phyloP scores from a whole-genome alignment of 2,329 filamentous ascomycete genomes.

The Diatrype stigma region DNA sequence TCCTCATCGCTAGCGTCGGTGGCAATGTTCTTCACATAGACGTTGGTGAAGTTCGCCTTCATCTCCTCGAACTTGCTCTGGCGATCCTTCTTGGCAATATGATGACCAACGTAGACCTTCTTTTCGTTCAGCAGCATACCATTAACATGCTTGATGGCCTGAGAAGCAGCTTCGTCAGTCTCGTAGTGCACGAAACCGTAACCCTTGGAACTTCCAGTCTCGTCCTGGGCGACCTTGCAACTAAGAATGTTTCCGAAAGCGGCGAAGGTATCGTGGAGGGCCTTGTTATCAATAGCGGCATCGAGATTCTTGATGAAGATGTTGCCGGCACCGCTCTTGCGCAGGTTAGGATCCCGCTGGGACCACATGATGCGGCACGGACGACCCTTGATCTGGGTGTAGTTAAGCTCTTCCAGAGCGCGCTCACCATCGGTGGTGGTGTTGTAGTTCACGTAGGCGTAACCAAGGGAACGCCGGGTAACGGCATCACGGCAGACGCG shows the following conservation, averaged over 20 bases:
- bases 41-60: slow-evolving; percentile 99
- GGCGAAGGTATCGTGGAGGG: slow-evolving; percentile 97
- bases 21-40: slow-evolving; percentile 98
- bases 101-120: slow-evolving; percentile 99
- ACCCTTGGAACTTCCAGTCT: slow-evolving; percentile 93
- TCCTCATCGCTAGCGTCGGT: slow-evolving; percentile 83
- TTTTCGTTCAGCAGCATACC: slow-evolving; percentile 99
- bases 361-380: slow-evolving; percentile 99
- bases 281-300: slow-evolving; percentile 99
- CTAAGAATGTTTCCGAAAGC: slow-evolving; percentile 98
- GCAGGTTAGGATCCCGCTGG: slow-evolving; percentile 95
- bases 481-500: slow-evolving; percentile 99
- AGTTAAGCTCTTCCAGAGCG: slow-evolving; percentile 98
- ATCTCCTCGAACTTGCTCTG: slow-evolving; percentile 99
- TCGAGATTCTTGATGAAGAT: slow-evolving; percentile 99
- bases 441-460: slow-evolving; percentile 99
- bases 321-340: slow-evolving; percentile 98
- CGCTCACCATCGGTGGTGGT: slow-evolving; percentile 94
- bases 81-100: slow-evolving; percentile 99
- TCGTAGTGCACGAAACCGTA: slow-evolving; percentile 99
- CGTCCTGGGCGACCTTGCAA: slow-evolving; percentile 99
- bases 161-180: slow-evolving; percentile 92
- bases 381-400: slow-evolving; percentile 97
- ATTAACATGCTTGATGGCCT: slow-evolving; percentile 99
- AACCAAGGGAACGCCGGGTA: slow-evolving; percentile 95